Evolutionary conservation across 148 eudicot species (phyloP).

Genomic region (Oxyria digyna): DNA sequence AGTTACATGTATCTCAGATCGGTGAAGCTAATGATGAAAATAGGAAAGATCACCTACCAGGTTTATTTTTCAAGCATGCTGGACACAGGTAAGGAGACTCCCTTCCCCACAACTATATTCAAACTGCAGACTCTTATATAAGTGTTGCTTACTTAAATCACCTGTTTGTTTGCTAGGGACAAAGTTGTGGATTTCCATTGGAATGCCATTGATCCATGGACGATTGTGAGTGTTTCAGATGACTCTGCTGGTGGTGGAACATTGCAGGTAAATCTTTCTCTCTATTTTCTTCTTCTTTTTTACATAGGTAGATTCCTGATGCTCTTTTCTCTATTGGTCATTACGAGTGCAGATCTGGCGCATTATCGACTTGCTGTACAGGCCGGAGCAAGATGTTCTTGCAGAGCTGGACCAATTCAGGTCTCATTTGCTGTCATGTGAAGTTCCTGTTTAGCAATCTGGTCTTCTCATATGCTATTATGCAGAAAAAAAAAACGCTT

Average conservation of each 20-base stretch:
- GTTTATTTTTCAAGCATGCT: constrained; percentile 80
- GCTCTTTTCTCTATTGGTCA: not conserved
- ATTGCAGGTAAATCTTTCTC: constrained; percentile 47
- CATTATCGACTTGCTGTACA: constrained; percentile 74
- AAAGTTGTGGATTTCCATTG: constrained; percentile 96
- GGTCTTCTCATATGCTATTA: too few species aligned
- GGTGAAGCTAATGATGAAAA: constrained; percentile 29
- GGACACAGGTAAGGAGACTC: constrained; percentile 67
- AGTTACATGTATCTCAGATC: constrained; percentile 26
- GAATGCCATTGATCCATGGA: constrained; percentile 93
- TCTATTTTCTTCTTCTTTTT: not conserved
- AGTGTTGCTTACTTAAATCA: not conserved
- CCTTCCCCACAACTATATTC: not conserved
- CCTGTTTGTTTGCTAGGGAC: constrained; percentile 35
- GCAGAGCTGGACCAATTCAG: constrained; percentile 69
- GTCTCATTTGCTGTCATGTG: constrained; percentile 33
- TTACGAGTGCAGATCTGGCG: constrained; percentile 77
- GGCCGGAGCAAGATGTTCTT: constrained; percentile 79
- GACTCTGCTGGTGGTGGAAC: constrained; percentile 97
- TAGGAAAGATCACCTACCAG: constrained; percentile 34
- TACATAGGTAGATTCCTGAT: not conserved
- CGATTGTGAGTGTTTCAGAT: constrained; percentile 88
- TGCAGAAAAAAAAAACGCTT: too few species aligned
- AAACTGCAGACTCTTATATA: too few species aligned
- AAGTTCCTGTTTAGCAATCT: not conserved